A percentile compares a stretch with the other conserved stretches of the same genome.
Conservation (phyloP, 345 rosid genomes). For the Citrus hindsii region DNA sequence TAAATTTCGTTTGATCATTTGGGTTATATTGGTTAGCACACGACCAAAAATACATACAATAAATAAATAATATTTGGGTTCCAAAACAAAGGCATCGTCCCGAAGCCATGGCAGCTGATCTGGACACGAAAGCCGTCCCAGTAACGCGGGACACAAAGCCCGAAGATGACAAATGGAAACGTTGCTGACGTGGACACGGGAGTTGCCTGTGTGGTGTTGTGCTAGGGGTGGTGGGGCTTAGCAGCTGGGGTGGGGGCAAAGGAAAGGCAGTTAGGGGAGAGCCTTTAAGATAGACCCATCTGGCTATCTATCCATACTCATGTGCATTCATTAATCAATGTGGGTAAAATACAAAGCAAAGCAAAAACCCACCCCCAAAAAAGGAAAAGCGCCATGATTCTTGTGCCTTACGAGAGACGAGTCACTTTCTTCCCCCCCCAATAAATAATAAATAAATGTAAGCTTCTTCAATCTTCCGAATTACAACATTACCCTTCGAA, state of each 20-base stretch:
- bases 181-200: conserved; percentile 17
- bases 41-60: background rate
- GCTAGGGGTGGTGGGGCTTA: background rate
- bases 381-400: conserved; percentile 45
- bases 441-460: conserved; percentile 2
- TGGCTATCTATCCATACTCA: conserved; percentile 41
- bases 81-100: conserved; percentile 12
- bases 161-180: background rate
- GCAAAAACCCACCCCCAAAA: conserved; percentile 8
- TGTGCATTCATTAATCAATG: conserved; percentile 46
- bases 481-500: conserved; percentile 5
- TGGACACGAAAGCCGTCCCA: conserved; percentile 18
- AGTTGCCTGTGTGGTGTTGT: background rate
- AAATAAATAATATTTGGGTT: background rate
- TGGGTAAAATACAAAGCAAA: background rate
- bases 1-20: conserved; percentile 14
- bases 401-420: conserved; percentile 36
- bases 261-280: conserved; percentile 11
- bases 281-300: conserved; percentile 43
- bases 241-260: background rate
- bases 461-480: conserved; percentile 8
- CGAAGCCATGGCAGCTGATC: conserved; percentile 11
- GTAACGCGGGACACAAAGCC: conserved; percentile 16
- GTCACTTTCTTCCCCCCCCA: conserved; percentile 24
- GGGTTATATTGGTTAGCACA: background rate